Evolutionary conservation across 495 filamentous ascomycete genomes (phyloP).

Genomic region (Letharia lupina): DNA sequence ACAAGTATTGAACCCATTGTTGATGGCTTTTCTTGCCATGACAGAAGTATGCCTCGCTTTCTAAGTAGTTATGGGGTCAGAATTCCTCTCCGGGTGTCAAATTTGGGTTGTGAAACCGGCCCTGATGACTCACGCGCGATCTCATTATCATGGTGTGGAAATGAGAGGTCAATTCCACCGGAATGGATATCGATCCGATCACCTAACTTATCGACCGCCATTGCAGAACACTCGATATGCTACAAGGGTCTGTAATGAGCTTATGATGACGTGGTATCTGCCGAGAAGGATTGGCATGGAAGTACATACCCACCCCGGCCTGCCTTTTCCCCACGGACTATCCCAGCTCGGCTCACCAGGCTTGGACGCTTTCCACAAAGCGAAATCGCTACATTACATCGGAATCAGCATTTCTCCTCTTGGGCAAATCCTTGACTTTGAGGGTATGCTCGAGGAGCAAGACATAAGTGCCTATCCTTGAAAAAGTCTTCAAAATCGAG

Average conservation of each 20-base stretch:
- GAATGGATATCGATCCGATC: slow-evolving; percentile 84
- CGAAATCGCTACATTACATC: slow-evolving; percentile 54
- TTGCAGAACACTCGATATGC: slow-evolving; percentile 98
- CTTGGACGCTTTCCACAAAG: slow-evolving; percentile 89
- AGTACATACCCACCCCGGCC: slow-evolving; percentile 50
- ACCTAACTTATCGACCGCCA: slow-evolving; percentile 83
- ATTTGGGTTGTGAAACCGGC: neutral
- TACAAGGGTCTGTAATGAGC: slow-evolving; percentile 34
- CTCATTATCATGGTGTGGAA: slow-evolving; percentile 97
- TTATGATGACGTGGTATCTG: neutral
- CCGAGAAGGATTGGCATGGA: neutral
- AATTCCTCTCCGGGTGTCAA: neutral
- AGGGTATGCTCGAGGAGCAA: neutral
- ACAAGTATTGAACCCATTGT: slow-evolving; percentile 91
- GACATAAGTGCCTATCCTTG: neutral
- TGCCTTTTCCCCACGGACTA: slow-evolving; percentile 75
- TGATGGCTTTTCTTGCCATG: slow-evolving; percentile 35
- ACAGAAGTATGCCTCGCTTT: slow-evolving; percentile 81
- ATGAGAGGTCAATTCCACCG: slow-evolving; percentile 85
- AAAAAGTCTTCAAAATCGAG: too few species aligned
- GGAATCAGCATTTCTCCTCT: neutral
- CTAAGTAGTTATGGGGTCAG: neutral
- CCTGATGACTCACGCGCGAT: slow-evolving; percentile 47
- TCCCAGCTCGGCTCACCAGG: slow-evolving; percentile 87
- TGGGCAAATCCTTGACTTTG: neutral